Conservation (phyloP, 805 yeast species). For the Barnettozyma populi region DNA sequence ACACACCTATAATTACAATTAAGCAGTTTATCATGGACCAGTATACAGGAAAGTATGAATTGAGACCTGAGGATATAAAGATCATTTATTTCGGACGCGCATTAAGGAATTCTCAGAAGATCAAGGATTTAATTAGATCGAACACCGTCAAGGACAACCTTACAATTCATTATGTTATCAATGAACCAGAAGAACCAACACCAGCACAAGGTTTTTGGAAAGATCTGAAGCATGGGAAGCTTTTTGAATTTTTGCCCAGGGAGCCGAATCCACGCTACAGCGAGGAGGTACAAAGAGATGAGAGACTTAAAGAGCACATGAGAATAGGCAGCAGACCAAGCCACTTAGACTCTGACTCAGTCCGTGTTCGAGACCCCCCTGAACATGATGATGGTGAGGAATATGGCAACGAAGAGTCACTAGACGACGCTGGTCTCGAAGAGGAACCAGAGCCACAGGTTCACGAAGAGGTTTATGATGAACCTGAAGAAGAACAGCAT, state of each 20-base stretch:
- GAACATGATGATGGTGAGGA: not conserved
- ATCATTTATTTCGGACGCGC: slow-evolving; percentile 24
- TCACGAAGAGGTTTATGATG: not conserved
- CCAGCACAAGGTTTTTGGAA: slow-evolving; percentile 23
- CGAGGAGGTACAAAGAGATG: slow-evolving; percentile 22
- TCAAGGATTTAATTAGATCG: slow-evolving; percentile 14
- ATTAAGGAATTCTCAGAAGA: slow-evolving; percentile 14
- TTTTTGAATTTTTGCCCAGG: slow-evolving; percentile 28
- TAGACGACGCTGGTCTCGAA: not conserved
- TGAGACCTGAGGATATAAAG: slow-evolving; percentile 20
- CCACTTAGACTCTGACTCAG: not conserved
- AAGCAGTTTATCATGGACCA: slow-evolving; percentile 24
- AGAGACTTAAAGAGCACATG: slow-evolving; percentile 20
- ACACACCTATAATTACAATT: slow-evolving; percentile 19
- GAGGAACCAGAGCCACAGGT: not conserved
- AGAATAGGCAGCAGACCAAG: slow-evolving; percentile 4
- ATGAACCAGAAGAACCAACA: slow-evolving; percentile 14
- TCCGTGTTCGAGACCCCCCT: slow-evolving; percentile 3
- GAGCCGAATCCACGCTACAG: slow-evolving; percentile 26
- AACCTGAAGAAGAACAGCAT: not conserved
- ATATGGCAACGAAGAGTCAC: not conserved
- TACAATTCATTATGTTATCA: slow-evolving; percentile 20
- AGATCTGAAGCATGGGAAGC: slow-evolving; percentile 22
- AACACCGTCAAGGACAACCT: not conserved
- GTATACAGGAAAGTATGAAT: slow-evolving; percentile 13